A percentile compares a stretch with the other conserved stretches of the same genome.
phyloP scores from a whole-genome alignment of 2,329 filamentous ascomycete genomes.

The Alternaria dauci region DNA sequence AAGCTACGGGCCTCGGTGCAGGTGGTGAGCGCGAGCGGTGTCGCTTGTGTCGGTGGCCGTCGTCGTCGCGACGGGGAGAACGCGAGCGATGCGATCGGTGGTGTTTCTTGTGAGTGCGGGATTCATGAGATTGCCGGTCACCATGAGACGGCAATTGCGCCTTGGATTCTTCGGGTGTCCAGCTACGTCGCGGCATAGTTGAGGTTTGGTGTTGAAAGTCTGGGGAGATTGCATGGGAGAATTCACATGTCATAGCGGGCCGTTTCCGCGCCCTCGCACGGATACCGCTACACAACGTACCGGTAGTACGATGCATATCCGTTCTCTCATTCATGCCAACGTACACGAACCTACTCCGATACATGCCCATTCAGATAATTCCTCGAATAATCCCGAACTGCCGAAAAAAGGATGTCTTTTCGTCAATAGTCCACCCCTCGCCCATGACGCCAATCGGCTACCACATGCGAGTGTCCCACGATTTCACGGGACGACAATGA shows the following conservation, averaged over 20 bases:
- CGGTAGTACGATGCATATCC: background rate
- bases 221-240: background rate
- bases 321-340: background rate
- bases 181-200: conserved; percentile 10
- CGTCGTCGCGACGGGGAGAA: conserved; percentile 40
- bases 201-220: background rate
- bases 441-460: background rate
- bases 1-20: conserved; percentile 30
- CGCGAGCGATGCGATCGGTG: conserved; percentile 50
- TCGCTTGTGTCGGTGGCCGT: conserved; percentile 35
- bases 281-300: too few species aligned
- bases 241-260: conserved; percentile 1
- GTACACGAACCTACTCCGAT: background rate
- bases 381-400: background rate
- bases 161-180: conserved; percentile 4
- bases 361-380: background rate
- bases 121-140: conserved; percentile 11
- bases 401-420: background rate
- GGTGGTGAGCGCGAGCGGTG: conserved; percentile 46
- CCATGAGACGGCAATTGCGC: conserved; percentile 2
- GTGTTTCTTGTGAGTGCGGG: conserved; percentile 46
- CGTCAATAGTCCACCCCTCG: background rate
- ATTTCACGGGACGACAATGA: background rate
- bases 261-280: background rate
- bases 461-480: background rate